phyloP scores from a whole-genome alignment of 768 basidiomycete species.

The Podaxis sp. region DNA sequence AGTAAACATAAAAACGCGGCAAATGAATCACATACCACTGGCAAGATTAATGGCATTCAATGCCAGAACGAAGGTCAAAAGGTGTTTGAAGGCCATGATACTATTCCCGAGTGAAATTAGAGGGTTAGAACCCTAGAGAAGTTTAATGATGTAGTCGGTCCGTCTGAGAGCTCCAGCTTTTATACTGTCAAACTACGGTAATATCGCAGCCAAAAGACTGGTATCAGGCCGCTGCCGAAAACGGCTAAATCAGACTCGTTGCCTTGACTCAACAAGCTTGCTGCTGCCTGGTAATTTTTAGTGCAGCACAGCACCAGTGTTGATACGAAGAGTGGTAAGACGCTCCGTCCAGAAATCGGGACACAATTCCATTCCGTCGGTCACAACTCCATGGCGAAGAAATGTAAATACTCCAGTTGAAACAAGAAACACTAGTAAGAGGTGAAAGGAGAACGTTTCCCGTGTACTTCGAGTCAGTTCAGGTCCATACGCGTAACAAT shows the following conservation, averaged over 20 bases:
- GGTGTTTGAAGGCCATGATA: slow-evolving; percentile 11
- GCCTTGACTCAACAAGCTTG: background rate
- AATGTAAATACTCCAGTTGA: background rate
- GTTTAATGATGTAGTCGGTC: background rate
- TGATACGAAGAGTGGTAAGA: background rate
- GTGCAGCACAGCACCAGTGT: background rate
- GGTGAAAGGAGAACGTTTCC: background rate
- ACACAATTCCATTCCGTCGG: background rate
- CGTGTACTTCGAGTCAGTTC: background rate
- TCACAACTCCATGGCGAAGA: slow-evolving; percentile 6
- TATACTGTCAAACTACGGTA: background rate
- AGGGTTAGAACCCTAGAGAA: background rate
- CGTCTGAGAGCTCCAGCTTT: background rate
- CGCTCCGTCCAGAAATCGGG: background rate
- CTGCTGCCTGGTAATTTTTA: background rate
- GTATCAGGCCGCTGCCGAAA: background rate
- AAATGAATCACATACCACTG: background rate
- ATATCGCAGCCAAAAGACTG: background rate
- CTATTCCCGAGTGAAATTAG: background rate
- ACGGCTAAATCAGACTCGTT: background rate
- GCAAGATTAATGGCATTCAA: background rate
- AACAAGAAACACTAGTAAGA: background rate
- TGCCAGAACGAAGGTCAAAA: slow-evolving; percentile 4
- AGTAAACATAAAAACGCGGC: background rate
- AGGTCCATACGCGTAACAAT: background rate